Conservation (phyloP, 768 basidiomycete species). For the Tricholomella constricta region DNA sequence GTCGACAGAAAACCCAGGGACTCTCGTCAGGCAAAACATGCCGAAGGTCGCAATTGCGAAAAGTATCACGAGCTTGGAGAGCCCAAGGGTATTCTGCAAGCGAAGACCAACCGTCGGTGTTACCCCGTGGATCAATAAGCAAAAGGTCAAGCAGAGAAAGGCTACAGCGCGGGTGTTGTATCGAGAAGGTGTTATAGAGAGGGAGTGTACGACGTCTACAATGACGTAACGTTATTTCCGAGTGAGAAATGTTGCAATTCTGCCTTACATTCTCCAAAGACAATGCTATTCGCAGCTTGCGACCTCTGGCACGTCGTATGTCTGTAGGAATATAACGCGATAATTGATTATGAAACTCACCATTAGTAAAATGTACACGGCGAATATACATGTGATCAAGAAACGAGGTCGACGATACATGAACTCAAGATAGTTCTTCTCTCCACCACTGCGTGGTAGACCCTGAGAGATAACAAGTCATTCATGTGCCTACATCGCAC, state of each 20-base stretch:
- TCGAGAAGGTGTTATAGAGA: constrained; percentile 46
- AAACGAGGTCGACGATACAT: constrained; percentile 62
- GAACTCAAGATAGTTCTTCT: constrained; percentile 74
- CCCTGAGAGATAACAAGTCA: constrained; percentile 41
- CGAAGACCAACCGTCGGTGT: constrained; percentile 54
- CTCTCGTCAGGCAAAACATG: constrained; percentile 47
- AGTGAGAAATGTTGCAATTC: not conserved
- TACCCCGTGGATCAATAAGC: constrained; percentile 56
- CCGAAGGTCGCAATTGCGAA: constrained; percentile 53
- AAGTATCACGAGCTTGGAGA: constrained; percentile 59
- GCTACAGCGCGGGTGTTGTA: constrained; percentile 51
- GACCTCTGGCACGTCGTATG: constrained; percentile 43
- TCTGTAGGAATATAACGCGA: not conserved
- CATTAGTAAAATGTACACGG: constrained; percentile 57
- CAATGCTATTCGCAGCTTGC: constrained; percentile 57
- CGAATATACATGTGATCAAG: constrained; percentile 58
- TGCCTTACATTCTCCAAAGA: constrained; percentile 69
- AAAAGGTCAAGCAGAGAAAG: constrained; percentile 54
- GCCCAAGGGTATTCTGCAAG: constrained; percentile 62
- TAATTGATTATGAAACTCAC: constrained; percentile 33
- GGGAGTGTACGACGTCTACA: constrained; percentile 57
- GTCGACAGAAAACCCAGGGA: constrained; percentile 49
- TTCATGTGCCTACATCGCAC: not conserved
- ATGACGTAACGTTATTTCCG: not conserved
- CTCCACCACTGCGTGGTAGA: constrained; percentile 67